A percentile compares a stretch with the other conserved stretches of the same genome.
These are phyloP conservation scores for Rhizoclosmatium globosum DNA, from an alignment of 192 early-diverging fungal species.

Conservation along the genomic window DNA sequence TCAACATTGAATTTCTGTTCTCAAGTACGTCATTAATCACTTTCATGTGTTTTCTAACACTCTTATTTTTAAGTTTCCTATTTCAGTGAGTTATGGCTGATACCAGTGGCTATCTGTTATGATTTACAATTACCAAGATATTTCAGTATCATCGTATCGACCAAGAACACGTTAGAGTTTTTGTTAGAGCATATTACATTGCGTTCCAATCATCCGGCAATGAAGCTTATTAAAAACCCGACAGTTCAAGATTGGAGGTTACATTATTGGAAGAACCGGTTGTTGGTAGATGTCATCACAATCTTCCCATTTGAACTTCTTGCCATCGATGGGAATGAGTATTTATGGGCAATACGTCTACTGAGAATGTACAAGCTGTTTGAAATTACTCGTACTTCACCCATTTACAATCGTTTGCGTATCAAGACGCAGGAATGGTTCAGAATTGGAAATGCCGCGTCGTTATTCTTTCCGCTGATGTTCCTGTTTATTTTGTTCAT, in stretches of 20 bases:
- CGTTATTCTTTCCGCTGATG: neutral
- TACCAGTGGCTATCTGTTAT: neutral
- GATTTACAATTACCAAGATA: neutral
- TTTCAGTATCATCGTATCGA: neutral
- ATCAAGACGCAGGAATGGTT: neutral
- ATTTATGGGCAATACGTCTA: conserved; percentile 3
- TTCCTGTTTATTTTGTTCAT: conserved; percentile 15
- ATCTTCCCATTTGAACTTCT: conserved; percentile 22
- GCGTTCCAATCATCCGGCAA: conserved; percentile 5
- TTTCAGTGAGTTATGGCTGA: neutral
- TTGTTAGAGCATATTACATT: conserved; percentile 5
- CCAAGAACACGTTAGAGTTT: neutral
- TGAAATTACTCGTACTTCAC: neutral
- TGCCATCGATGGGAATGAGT: neutral
- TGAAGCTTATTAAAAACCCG: neutral
- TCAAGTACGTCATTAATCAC: conserved; percentile 1
- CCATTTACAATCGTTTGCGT: neutral
- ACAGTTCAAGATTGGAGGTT: conserved; percentile 8
- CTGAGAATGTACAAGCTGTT: conserved; percentile 12
- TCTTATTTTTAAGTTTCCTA: neutral
- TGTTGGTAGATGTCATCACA: neutral
- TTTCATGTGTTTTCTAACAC: neutral
- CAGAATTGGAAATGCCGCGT: conserved; percentile 5
- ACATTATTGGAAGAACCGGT: neutral
- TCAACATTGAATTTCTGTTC: neutral